Evolutionary conservation across 257 asterid genomes (phyloP).

Genomic region (Scutellaria minor): DNA sequence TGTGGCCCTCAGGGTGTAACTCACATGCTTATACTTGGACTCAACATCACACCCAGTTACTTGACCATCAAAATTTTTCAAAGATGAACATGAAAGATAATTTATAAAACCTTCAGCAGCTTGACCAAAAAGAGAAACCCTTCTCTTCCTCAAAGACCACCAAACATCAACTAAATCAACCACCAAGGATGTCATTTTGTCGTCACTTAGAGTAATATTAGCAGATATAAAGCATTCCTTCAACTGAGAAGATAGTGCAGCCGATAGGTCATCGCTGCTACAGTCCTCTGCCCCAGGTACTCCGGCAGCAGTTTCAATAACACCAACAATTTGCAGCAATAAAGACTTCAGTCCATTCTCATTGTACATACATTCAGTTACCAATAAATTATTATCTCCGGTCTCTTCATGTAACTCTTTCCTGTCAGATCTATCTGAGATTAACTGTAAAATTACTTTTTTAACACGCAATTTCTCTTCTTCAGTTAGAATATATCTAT

Average conservation of each 20-base stretch:
- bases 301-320: constrained; percentile 78
- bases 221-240: constrained; percentile 58
- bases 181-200: constrained; percentile 49
- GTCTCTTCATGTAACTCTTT: constrained; percentile 51
- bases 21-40: constrained; percentile 58
- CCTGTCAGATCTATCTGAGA: constrained; percentile 43
- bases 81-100: constrained; percentile 83
- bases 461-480: constrained; percentile 69
- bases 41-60: constrained; percentile 59
- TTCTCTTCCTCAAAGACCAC: constrained; percentile 86
- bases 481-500: constrained; percentile 68
- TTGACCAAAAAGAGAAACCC: constrained; percentile 88
- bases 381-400: constrained; percentile 41
- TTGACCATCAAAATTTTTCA: constrained; percentile 62
- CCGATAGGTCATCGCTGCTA: constrained; percentile 57
- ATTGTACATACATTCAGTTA: constrained; percentile 38
- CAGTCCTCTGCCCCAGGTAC: constrained; percentile 76
- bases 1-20: constrained; percentile 84
- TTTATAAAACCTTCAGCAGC: constrained; percentile 90
- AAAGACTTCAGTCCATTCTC: constrained; percentile 49
- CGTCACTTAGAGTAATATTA: constrained; percentile 50
- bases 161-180: constrained; percentile 72
- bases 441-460: constrained; percentile 54
- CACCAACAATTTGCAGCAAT: constrained; percentile 59
- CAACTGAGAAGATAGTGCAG: constrained; percentile 69